Evolutionary conservation across 1,284 basidiomycete species (phyloP).

Genomic region (Stereum hirsutum): DNA sequence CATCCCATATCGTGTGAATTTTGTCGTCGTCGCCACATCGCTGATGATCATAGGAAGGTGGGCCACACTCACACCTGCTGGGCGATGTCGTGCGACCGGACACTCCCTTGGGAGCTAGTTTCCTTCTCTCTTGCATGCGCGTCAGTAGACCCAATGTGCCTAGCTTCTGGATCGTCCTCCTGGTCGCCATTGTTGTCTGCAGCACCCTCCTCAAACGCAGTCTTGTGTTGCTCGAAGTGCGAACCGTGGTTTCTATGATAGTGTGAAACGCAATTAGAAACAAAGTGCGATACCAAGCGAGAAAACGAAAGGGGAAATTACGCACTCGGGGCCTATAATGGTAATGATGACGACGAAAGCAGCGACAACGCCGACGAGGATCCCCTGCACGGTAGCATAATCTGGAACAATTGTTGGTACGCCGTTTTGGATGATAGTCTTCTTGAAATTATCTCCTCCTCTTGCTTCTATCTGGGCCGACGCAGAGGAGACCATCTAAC

Average conservation of each 20-base stretch:
- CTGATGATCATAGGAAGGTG: too few relatives aligned
- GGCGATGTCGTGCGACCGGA: too few relatives aligned
- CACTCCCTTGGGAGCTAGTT: too few relatives aligned
- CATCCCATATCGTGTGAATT: too few relatives aligned
- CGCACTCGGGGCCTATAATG: conserved; percentile 65
- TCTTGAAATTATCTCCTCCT: conserved; percentile 51
- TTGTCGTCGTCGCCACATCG: too few relatives aligned
- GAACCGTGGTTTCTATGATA: conserved; percentile 59
- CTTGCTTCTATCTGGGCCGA: conserved; percentile 89
- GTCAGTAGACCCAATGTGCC: too few relatives aligned
- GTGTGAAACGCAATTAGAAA: not conserved
- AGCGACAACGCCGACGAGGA: conserved; percentile 74
- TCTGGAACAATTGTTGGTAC: conserved; percentile 47
- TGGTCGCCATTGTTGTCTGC: conserved; percentile 29
- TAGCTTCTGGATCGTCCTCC: conserved; percentile 8
- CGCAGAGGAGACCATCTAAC: conserved; percentile 79
- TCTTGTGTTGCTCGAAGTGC: conserved; percentile 77
- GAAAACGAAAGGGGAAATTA: conserved; percentile 13
- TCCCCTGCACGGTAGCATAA: conserved; percentile 83
- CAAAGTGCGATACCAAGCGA: too few relatives aligned
- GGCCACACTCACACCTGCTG: too few relatives aligned
- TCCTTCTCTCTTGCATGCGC: too few relatives aligned
- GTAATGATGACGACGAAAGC: conserved; percentile 62
- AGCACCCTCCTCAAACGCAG: conserved; percentile 72
- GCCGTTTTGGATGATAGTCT: conserved; percentile 41